Evolutionary conservation across 352 stramenopile genomes (phyloP).

Genomic region (Globisporangium iwayamae): DNA sequence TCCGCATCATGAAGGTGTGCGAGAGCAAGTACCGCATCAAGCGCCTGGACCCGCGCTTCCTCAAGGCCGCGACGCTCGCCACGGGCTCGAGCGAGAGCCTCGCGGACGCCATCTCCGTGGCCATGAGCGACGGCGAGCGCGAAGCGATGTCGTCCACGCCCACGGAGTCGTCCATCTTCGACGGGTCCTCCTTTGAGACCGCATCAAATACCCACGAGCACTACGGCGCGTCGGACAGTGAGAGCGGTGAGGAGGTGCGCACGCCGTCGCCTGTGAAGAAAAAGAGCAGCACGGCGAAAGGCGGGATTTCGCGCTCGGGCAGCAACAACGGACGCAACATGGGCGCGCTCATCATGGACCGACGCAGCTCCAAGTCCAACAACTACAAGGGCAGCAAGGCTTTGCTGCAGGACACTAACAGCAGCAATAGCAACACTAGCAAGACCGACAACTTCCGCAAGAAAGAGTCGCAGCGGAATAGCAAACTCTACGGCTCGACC

Average conservation of each 20-base stretch:
- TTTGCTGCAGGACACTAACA: background rate
- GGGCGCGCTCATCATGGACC: constrained; percentile 25
- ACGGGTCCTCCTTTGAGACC: constrained; percentile 12
- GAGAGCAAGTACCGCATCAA: constrained; percentile 62
- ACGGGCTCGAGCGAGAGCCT: constrained; percentile 24
- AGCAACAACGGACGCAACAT: constrained; percentile 41
- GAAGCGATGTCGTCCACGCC: constrained; percentile 7
- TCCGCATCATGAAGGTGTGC: constrained; percentile 62
- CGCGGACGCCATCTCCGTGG: constrained; percentile 38
- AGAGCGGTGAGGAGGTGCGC: constrained; percentile 35
- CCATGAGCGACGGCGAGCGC: constrained; percentile 20
- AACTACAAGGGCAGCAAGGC: constrained; percentile 20
- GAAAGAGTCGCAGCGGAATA: constrained; percentile 45
- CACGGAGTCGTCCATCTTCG: constrained; percentile 11
- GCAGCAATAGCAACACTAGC: background rate
- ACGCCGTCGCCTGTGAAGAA: constrained; percentile 48
- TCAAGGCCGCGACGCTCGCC: constrained; percentile 23
- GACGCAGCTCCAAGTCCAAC: constrained; percentile 45
- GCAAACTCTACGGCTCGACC: constrained; percentile 22
- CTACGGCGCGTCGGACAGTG: constrained; percentile 24
- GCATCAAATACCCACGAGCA: constrained; percentile 16
- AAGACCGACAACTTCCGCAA: constrained; percentile 27
- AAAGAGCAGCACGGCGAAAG: constrained; percentile 38
- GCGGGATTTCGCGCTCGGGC: constrained; percentile 23
- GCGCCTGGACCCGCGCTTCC: constrained; percentile 49